Percentiles rank a stretch among this genome's conserved stretches.
Conservation (phyloP, 179 eudicot genomes). For the Corrigiola litoralis region DNA sequence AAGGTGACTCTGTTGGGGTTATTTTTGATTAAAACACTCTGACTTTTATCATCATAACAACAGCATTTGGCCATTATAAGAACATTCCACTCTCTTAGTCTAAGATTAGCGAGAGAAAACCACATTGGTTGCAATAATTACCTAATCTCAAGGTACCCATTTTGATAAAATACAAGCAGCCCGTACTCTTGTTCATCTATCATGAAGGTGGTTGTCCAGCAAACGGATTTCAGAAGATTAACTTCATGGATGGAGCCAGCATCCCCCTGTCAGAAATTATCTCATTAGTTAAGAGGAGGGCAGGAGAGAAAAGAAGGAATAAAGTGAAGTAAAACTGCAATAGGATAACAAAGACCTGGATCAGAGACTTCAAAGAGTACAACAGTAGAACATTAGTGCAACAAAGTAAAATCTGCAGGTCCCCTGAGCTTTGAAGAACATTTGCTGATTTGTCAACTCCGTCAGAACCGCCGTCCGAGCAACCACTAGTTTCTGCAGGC, state of each 20-base stretch:
- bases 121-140: conserved; percentile 18
- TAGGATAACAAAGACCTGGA: conserved; percentile 42
- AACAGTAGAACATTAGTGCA: conserved; percentile 47
- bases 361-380: conserved; percentile 48
- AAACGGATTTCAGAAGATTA: conserved; percentile 52
- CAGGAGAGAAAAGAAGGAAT: conserved; percentile 1
- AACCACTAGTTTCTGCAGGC: conserved; percentile 28
- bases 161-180: conserved; percentile 56
- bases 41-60: neutral
- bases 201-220: conserved; percentile 61
- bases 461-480: conserved; percentile 18
- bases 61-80: neutral
- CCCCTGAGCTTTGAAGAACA: conserved; percentile 29
- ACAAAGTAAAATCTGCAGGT: conserved; percentile 55
- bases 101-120: neutral
- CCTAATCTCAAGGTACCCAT: conserved; percentile 77
- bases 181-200: conserved; percentile 45
- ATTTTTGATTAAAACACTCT: neutral
- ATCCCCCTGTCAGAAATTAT: conserved; percentile 49
- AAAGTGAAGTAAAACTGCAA: neutral
- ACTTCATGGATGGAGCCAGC: conserved; percentile 47
- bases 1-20: neutral
- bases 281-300: conserved; percentile 5
- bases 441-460: conserved; percentile 25
- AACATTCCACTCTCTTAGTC: conserved; percentile 1